phyloP scores from a whole-genome alignment of 2,329 filamentous ascomycete species.

The Pseudocercospora macadamiae region DNA sequence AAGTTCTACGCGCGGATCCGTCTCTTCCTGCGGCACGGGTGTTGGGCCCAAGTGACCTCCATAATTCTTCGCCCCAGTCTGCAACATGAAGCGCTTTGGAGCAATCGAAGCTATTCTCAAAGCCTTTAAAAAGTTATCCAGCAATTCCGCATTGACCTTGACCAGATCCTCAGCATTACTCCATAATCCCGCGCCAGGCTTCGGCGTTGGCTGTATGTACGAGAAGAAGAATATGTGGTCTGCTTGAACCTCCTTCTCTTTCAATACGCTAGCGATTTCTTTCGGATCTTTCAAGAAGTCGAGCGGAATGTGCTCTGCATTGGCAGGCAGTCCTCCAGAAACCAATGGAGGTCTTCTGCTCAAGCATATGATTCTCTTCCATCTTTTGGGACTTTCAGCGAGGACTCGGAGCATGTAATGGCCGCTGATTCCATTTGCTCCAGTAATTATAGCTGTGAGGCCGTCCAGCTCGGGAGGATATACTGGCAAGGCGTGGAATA shows the following conservation, averaged over 20 bases:
- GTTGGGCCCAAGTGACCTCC: slow-evolving; percentile 52
- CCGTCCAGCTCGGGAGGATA: slow-evolving; percentile 45
- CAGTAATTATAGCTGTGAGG: slow-evolving; percentile 57
- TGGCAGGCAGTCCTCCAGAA: slow-evolving; percentile 30
- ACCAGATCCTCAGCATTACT: slow-evolving; percentile 55
- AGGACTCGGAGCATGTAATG: slow-evolving; percentile 55
- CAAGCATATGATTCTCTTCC: slow-evolving; percentile 58
- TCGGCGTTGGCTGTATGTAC: slow-evolving; percentile 56
- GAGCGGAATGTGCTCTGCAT: slow-evolving; percentile 38
- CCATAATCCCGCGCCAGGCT: slow-evolving; percentile 51
- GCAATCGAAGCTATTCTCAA: slow-evolving; percentile 47
- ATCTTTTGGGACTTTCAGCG: slow-evolving; percentile 50
- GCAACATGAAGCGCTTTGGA: slow-evolving; percentile 54
- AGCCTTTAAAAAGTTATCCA: slow-evolving; percentile 54
- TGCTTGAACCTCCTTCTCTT: slow-evolving; percentile 38
- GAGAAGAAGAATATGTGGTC: slow-evolving; percentile 59
- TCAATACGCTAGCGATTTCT: slow-evolving; percentile 42
- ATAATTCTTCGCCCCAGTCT: slow-evolving; percentile 60
- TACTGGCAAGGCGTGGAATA: slow-evolving; percentile 56
- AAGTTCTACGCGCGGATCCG: slow-evolving; percentile 47
- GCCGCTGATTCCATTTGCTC: slow-evolving; percentile 59
- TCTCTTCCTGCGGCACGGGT: slow-evolving; percentile 51
- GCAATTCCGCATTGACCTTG: slow-evolving; percentile 52
- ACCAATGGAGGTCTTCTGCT: slow-evolving; percentile 50
- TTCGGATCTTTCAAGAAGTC: slow-evolving; percentile 44